phyloP scores from a whole-genome alignment of 495 filamentous ascomycete genomes.

The Halenospora varia region DNA sequence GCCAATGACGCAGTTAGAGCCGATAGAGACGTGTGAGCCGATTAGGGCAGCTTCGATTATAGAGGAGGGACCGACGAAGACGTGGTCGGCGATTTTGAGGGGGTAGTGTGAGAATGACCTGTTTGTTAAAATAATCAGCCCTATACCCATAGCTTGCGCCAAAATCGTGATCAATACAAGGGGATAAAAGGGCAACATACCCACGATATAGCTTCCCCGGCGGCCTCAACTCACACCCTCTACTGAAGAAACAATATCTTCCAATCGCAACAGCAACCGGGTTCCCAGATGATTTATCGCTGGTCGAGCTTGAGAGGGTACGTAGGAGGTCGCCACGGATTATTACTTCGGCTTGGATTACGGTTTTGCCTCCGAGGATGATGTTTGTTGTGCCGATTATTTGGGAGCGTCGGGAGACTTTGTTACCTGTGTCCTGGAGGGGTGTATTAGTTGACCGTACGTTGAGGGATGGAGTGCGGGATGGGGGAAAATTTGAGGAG shows the following conservation, averaged over 20 bases:
- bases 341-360: constrained; percentile 86
- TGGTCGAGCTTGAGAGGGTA: constrained; percentile 26
- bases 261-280: constrained; percentile 79
- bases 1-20: constrained; percentile 66
- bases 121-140: constrained; percentile 1
- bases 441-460: not conserved
- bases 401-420: constrained; percentile 85
- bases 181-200: constrained; percentile 33
- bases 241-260: constrained; percentile 79
- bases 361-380: constrained; percentile 91
- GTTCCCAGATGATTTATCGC: constrained; percentile 12
- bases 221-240: constrained; percentile 68
- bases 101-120: constrained; percentile 70
- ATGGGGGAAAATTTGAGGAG: not conserved
- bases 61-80: constrained; percentile 72
- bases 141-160: not conserved
- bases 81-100: constrained; percentile 88
- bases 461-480: not conserved
- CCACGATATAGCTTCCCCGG: constrained; percentile 70
- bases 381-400: constrained; percentile 96
- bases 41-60: constrained; percentile 75
- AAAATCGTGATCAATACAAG: no score
- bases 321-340: constrained; percentile 88
- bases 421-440: constrained; percentile 88
- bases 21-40: constrained; percentile 81